phyloP scores from a whole-genome alignment of 2,329 filamentous ascomycete genomes.

The Aureobasidium musti region DNA sequence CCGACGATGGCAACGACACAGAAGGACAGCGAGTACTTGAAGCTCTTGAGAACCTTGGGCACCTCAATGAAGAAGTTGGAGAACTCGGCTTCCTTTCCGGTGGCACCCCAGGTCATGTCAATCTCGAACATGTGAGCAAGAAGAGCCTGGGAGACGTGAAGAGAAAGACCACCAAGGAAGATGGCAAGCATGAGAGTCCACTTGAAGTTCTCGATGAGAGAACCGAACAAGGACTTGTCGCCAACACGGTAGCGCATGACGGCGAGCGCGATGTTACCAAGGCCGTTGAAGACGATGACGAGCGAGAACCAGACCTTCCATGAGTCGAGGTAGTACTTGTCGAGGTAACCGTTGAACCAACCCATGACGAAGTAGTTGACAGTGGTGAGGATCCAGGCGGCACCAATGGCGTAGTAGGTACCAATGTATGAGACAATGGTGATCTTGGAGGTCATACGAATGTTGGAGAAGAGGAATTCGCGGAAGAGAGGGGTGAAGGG shows the following conservation, averaged over 20 bases:
- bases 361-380: slow-evolving; percentile 72
- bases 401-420: slow-evolving; percentile 69
- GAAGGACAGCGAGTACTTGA: slow-evolving; percentile 72
- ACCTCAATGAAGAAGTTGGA: slow-evolving; percentile 85
- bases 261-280: slow-evolving; percentile 63
- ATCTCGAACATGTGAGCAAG: slow-evolving; percentile 82
- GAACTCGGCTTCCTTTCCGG: slow-evolving; percentile 77
- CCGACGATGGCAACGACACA: slow-evolving; percentile 58
- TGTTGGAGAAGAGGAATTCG: slow-evolving; percentile 61
- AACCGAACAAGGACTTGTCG: slow-evolving; percentile 54
- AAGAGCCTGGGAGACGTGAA: slow-evolving; percentile 79
- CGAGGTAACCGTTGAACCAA: slow-evolving; percentile 67
- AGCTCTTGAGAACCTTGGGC: slow-evolving; percentile 74
- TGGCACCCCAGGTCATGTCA: slow-evolving; percentile 84
- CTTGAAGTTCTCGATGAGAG: slow-evolving; percentile 60
- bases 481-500: slow-evolving; percentile 67
- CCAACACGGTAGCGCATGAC: slow-evolving; percentile 63
- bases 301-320: slow-evolving; percentile 66
- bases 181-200: slow-evolving; percentile 68
- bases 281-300: slow-evolving; percentile 64
- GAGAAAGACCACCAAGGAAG: slow-evolving; percentile 77
- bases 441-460: slow-evolving; percentile 66
- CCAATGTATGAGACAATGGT: slow-evolving; percentile 71
- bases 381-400: slow-evolving; percentile 65
- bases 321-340: slow-evolving; percentile 67